Evolutionary conservation across 371 early-diverging fungal genomes (phyloP).

Genomic region (Actinomortierella ambigua): DNA sequence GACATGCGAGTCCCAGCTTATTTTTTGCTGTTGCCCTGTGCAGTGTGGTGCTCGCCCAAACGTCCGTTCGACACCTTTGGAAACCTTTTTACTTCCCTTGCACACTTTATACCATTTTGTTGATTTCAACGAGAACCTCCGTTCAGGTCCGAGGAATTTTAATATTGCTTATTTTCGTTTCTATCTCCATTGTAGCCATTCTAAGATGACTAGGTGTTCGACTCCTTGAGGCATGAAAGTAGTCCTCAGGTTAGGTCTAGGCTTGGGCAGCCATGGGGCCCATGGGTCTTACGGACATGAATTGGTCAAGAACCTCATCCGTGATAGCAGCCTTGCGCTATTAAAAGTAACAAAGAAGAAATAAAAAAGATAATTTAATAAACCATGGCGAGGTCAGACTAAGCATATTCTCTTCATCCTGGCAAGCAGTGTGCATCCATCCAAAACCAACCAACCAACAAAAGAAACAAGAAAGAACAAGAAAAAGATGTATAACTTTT

Average conservation of each 20-base stretch:
- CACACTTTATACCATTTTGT: neutral
- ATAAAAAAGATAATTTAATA: conserved; percentile 5
- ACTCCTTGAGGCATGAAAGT: neutral
- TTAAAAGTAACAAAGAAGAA: conserved; percentile 4
- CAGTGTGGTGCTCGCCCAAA: no score
- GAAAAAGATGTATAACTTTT: neutral
- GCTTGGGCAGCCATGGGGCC: conserved; percentile 29
- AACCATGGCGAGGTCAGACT: no score
- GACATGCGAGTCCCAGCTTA: no score
- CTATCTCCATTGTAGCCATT: neutral
- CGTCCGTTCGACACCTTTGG: no score
- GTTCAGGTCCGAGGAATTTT: neutral
- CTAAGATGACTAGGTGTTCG: neutral
- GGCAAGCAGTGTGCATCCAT: no score
- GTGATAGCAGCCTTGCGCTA: conserved; percentile 69
- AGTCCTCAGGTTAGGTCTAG: neutral
- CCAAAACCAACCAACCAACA: no score
- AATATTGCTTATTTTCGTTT: neutral
- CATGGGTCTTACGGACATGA: conserved; percentile 55
- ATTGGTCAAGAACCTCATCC: conserved; percentile 65
- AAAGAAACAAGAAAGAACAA: neutral
- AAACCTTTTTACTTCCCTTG: no score
- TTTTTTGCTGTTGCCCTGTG: no score
- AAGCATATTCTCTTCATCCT: no score
- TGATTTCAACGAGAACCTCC: neutral